Evolutionary conservation across 75 land plant species (phyloP).

Genomic region (Isoetes taiwanensis): DNA sequence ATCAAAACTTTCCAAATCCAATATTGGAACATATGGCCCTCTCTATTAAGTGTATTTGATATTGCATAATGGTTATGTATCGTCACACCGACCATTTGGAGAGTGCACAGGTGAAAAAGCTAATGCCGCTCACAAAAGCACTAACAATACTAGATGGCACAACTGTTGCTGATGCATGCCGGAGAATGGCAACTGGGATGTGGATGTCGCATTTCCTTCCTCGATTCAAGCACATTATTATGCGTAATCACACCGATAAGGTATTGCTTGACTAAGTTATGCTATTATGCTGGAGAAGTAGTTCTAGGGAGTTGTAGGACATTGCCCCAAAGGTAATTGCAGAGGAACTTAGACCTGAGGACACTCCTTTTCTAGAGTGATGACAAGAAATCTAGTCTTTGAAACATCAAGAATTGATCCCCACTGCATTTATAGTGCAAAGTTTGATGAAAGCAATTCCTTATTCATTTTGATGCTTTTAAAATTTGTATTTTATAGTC

Average conservation of each 20-base stretch:
- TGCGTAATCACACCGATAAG: slow-evolving; percentile 92
- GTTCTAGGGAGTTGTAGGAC: slow-evolving; percentile 41
- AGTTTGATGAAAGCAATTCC: too few relatives aligned
- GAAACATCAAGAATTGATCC: too few relatives aligned
- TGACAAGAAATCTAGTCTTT: slow-evolving; percentile 76
- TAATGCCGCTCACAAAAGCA: slow-evolving; percentile 57
- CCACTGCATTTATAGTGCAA: too few relatives aligned
- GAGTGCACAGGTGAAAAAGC: too few relatives aligned
- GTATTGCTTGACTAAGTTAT: slow-evolving; percentile 22
- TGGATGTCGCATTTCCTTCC: slow-evolving; percentile 83
- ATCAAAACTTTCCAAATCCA: too few relatives aligned
- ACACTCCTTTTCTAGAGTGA: slow-evolving; percentile 65
- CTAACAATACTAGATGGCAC: slow-evolving; percentile 88
- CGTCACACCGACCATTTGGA: too few relatives aligned
- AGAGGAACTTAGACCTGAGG: slow-evolving; percentile 68
- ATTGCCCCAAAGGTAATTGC: slow-evolving; percentile 78
- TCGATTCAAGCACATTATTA: slow-evolving; percentile 75
- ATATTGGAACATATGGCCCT: too few relatives aligned
- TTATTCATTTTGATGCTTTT: too few relatives aligned
- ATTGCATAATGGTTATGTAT: too few relatives aligned
- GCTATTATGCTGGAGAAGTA: neutral
- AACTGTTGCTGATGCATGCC: slow-evolving; percentile 76
- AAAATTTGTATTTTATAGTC: too few relatives aligned
- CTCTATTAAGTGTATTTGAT: too few relatives aligned
- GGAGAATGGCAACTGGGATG: slow-evolving; percentile 83